Evolutionary conservation across 257 asterid species (phyloP).

Genomic region (Paulownia fortunei): DNA sequence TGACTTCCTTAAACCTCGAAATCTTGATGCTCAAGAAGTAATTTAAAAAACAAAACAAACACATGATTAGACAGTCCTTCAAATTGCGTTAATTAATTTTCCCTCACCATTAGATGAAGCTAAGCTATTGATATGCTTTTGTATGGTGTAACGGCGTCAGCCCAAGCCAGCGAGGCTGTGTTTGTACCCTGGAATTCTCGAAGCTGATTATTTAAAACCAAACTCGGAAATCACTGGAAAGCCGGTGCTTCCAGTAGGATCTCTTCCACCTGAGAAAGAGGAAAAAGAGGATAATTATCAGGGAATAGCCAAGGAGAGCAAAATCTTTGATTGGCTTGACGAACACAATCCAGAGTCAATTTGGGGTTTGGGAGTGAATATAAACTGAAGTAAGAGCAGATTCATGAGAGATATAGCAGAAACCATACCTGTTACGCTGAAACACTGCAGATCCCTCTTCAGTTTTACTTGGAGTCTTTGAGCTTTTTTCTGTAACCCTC

Average conservation of each 20-base stretch:
- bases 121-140: too few relatives aligned
- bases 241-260: slow-evolving; percentile 31
- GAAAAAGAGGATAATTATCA: background rate
- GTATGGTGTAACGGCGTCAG: too few relatives aligned
- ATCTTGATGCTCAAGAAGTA: background rate
- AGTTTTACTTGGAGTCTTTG: too few relatives aligned
- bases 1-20: background rate
- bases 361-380: slow-evolving; percentile 34
- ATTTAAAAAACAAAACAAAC: background rate
- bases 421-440: too few relatives aligned
- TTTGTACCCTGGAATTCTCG: slow-evolving; percentile 28
- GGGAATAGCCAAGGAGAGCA: background rate
- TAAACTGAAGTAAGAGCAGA: slow-evolving; percentile 19
- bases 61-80: too few relatives aligned
- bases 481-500: too few relatives aligned
- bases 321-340: slow-evolving; percentile 36
- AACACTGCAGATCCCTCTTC: too few relatives aligned
- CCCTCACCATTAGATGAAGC: too few relatives aligned
- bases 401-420: too few relatives aligned
- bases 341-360: slow-evolving; percentile 25
- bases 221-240: slow-evolving; percentile 14
- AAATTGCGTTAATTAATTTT: too few relatives aligned
- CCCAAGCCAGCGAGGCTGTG: slow-evolving; percentile 5
- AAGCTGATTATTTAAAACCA: slow-evolving; percentile 26
- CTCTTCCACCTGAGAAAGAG: slow-evolving; percentile 29